phyloP scores from a whole-genome alignment of 768 basidiomycete species.

The Cubamyces lactineus region DNA sequence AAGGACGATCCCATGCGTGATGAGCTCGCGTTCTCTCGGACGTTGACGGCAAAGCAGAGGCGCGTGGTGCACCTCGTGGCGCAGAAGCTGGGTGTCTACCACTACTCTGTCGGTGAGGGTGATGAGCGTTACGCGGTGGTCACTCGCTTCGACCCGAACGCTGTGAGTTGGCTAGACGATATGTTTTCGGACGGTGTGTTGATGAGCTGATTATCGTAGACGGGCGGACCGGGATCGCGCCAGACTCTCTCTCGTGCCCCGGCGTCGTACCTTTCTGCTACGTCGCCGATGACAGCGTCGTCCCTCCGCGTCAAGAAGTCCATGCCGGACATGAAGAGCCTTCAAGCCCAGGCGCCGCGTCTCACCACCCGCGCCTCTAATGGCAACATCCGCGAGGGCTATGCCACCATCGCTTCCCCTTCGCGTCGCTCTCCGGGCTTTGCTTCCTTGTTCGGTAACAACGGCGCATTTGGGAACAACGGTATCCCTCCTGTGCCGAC shows the following conservation, averaged over 20 bases:
- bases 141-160: conserved; percentile 83
- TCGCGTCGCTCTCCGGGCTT: conserved; percentile 78
- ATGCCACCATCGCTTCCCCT: conserved; percentile 84
- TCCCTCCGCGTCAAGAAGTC: conserved; percentile 92
- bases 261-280: conserved; percentile 74
- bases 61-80: conserved; percentile 95
- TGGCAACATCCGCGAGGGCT: conserved; percentile 85
- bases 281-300: conserved; percentile 46
- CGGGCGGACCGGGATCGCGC: conserved; percentile 51
- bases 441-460: conserved; percentile 64
- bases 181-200: conserved; percentile 4
- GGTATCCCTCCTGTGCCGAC: conserved; percentile 79
- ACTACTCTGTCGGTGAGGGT: conserved; percentile 91
- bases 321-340: conserved; percentile 96
- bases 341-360: conserved; percentile 79
- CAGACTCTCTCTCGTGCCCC: conserved; percentile 82
- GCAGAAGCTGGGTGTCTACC: conserved; percentile 93
- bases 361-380: conserved; percentile 82
- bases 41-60: conserved; percentile 81
- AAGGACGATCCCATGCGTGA: conserved; percentile 98
- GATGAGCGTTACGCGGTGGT: conserved; percentile 95
- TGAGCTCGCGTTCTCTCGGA: conserved; percentile 94
- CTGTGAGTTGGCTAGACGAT: conserved; percentile 51
- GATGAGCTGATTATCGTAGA: conserved; percentile 32
- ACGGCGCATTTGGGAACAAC: conserved; percentile 43